Base-by-base conservation (phyloP, 768 basidiomycete species). In the Termitomyces sp. region DNA sequence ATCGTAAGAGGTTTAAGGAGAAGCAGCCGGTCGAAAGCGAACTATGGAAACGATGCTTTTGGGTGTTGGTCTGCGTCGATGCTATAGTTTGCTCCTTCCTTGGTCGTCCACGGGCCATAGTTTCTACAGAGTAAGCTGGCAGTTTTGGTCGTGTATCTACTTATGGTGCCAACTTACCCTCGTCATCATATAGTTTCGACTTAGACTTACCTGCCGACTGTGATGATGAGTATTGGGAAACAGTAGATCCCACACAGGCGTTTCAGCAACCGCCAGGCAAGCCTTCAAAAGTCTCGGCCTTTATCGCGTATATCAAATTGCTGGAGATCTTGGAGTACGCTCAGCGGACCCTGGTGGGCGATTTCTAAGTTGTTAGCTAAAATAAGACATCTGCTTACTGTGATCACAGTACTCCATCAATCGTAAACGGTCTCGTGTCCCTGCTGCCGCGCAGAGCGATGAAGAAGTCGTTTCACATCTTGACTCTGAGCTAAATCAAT, bases 401-500 rank as follows among this genome's bases (percentile, higher is more conserved):
- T n/a, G 22, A 14, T 26, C 20, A 13, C 24, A 66, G 65, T 64
- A 64, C 24, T 56, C 59, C 9, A 57, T 61, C 44, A 62, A 66
- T 27, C 57, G 60, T 50, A 40, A 49, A 14, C 51, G 57, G 37
- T 56, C 39, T 39, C 44, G 53, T 36, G 52, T 47, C 20, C 45
- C 45, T 36, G 50, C 30, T 40, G 39, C 42, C 16, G 27, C 34
- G 20, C 56, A 49, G 22, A 60, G 47, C 34, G 58, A 87, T 54
- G 79, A 86, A 55, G 79, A 82, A 37, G 79, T 85, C 34, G 84
- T 93, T 6, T 80, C 83, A 2, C 86, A 90, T 57, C 77, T 93
- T 13, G 91, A 93, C 72, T 85, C 87, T 3, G 82, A 83, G 5
- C 72, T 93, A 61, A 91, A 92, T 61, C 79, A 82, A 24, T 93